Percentiles rank a stretch among this genome's conserved stretches.
Evolutionary conservation across 2,329 filamentous ascomycete species (phyloP).

Genomic region (Ambrosiella beaveri): DNA sequence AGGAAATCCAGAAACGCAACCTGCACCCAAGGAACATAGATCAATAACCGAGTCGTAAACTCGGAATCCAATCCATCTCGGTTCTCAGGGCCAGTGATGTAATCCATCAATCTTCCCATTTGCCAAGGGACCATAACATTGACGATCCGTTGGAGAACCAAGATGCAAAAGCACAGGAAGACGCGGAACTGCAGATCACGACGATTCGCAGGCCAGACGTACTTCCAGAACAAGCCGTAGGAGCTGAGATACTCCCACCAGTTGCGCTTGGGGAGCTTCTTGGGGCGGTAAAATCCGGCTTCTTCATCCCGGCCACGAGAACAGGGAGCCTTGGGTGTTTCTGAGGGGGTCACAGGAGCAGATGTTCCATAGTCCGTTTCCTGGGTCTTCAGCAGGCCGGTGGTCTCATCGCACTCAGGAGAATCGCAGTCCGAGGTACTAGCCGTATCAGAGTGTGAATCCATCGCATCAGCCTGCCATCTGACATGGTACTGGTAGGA

Average conservation of each 20-base stretch:
- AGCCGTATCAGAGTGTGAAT: conserved; percentile 1
- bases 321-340: conserved; percentile 15
- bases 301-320: conserved; percentile 34
- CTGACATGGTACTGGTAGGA: background rate
- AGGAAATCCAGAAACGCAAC: conserved; percentile 29
- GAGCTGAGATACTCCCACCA: conserved; percentile 95
- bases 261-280: conserved; percentile 66
- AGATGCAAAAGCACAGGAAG: conserved; percentile 62
- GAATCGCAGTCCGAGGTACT: conserved; percentile 22
- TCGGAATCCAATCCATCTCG: conserved; percentile 26
- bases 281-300: conserved; percentile 75
- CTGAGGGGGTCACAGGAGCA: background rate
- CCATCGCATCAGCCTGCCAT: conserved; percentile 1
- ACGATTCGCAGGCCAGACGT: conserved; percentile 84
- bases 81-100: conserved; percentile 39
- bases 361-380: background rate
- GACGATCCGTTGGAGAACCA: conserved; percentile 64
- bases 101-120: conserved; percentile 62
- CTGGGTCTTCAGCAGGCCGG: conserved; percentile 35
- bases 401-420: conserved; percentile 35
- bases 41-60: conserved; percentile 14
- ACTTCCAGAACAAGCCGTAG: conserved; percentile 88
- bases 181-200: conserved; percentile 58
- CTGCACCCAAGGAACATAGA: conserved; percentile 44
- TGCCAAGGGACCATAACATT: conserved; percentile 76